phyloP scores from a whole-genome alignment of 2,329 filamentous ascomycete genomes.

The Purpureocillium takamizusanense region DNA sequence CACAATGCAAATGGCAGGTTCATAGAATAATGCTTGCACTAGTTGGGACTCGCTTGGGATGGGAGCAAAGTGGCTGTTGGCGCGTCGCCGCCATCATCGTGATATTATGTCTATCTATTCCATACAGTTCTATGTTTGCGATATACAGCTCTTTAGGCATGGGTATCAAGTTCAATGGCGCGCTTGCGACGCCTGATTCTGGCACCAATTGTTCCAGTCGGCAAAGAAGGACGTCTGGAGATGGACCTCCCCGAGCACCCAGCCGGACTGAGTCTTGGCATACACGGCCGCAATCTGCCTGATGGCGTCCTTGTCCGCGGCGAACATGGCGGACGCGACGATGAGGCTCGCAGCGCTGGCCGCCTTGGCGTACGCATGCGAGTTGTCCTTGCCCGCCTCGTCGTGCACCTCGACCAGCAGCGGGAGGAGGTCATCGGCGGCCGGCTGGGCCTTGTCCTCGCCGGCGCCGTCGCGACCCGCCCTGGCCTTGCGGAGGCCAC shows the following conservation, averaged over 20 bases:
- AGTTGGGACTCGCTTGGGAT: too few relatives aligned
- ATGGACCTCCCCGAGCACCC: constrained; percentile 48
- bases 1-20: constrained; percentile 18
- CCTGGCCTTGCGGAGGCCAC: constrained; percentile 51
- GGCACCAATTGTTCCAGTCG: constrained; percentile 69
- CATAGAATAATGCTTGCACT: constrained; percentile 24
- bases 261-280: constrained; percentile 45
- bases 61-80: too few relatives aligned
- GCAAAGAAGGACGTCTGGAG: constrained; percentile 58
- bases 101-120: too few relatives aligned
- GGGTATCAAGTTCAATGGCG: constrained; percentile 10
- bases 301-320: constrained; percentile 41
- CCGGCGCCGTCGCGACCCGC: constrained; percentile 11
- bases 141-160: constrained; percentile 1
- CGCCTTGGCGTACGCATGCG: constrained; percentile 64
- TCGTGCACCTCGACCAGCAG: constrained; percentile 60
- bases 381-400: constrained; percentile 53
- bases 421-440: constrained; percentile 38
- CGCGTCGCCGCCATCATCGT: too few relatives aligned
- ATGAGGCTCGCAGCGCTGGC: constrained; percentile 66
- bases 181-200: constrained; percentile 33
- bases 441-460: constrained; percentile 20
- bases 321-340: constrained; percentile 53
- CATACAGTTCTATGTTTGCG: constrained; percentile 6
- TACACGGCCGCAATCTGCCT: constrained; percentile 55